phyloP scores from a whole-genome alignment of 2,329 filamentous ascomycete genomes.

The Aspergillus calidoustus region DNA sequence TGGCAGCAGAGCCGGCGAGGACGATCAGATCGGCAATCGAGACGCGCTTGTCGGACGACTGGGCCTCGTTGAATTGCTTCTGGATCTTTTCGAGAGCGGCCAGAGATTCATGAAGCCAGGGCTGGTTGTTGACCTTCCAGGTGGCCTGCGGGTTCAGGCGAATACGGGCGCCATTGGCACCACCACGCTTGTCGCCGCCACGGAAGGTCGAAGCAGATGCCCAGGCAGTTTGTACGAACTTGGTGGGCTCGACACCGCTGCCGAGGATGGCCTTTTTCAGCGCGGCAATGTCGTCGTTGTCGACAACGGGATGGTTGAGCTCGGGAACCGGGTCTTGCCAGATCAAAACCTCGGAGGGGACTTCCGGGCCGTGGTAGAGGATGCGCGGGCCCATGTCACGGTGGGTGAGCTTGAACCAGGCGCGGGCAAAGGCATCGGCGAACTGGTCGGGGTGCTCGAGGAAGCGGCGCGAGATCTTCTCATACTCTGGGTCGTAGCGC shows the following conservation, averaged over 20 bases:
- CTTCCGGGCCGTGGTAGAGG: slow-evolving; percentile 75
- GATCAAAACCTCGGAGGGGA: slow-evolving; percentile 69
- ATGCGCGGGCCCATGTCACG: slow-evolving; percentile 75
- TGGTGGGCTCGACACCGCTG: slow-evolving; percentile 62
- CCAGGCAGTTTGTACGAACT: slow-evolving; percentile 70
- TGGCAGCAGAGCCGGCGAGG: slow-evolving; percentile 69
- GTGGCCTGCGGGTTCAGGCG: slow-evolving; percentile 72
- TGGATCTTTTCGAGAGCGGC: slow-evolving; percentile 67
- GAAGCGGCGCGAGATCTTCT: slow-evolving; percentile 76
- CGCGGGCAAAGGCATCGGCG: slow-evolving; percentile 69
- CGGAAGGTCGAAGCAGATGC: slow-evolving; percentile 74
- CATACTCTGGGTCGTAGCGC: slow-evolving; percentile 71
- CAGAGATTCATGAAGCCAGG: slow-evolving; percentile 67
- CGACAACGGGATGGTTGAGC: slow-evolving; percentile 61
- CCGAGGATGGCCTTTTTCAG: slow-evolving; percentile 72
- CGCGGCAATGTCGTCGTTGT: slow-evolving; percentile 64
- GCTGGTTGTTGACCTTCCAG: slow-evolving; percentile 77
- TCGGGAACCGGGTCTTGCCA: slow-evolving; percentile 77
- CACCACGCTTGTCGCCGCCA: slow-evolving; percentile 78
- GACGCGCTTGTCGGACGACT: slow-evolving; percentile 67
- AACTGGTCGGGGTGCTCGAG: slow-evolving; percentile 71
- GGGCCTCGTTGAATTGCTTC: slow-evolving; percentile 64
- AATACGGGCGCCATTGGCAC: slow-evolving; percentile 79
- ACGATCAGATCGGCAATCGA: slow-evolving; percentile 81
- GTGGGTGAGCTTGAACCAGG: slow-evolving; percentile 85